phyloP scores from a whole-genome alignment of 2,329 filamentous ascomycete genomes.

The Epichloe sp. region DNA sequence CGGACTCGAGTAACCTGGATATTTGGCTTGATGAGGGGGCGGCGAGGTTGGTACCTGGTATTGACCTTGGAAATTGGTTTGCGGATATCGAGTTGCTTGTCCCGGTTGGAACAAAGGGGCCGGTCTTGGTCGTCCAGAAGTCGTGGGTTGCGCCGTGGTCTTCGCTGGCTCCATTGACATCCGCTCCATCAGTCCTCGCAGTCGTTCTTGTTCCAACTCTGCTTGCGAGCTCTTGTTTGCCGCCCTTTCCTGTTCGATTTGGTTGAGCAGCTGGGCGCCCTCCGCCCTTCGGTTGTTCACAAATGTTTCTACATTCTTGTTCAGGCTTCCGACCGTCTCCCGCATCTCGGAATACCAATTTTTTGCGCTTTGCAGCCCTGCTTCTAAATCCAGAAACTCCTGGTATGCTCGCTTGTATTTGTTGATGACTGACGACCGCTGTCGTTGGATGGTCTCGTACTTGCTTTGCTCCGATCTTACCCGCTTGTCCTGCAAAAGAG shows the following conservation, averaged over 20 bases:
- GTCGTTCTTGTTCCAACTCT: constrained; percentile 74
- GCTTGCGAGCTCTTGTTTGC: constrained; percentile 47
- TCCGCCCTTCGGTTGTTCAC: constrained; percentile 89
- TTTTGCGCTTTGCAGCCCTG: constrained; percentile 79
- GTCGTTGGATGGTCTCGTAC: constrained; percentile 77
- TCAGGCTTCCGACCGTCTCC: constrained; percentile 79
- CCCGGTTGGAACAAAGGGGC: constrained; percentile 38
- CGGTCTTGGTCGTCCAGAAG: constrained; percentile 17
- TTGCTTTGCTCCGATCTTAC: constrained; percentile 90
- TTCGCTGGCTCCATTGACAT: constrained; percentile 69
- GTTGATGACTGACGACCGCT: constrained; percentile 66
- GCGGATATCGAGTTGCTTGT: constrained; percentile 35
- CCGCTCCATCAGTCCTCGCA: constrained; percentile 85
- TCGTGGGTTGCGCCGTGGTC: constrained; percentile 18
- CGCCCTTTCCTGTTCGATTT: constrained; percentile 71
- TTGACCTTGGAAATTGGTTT: constrained; percentile 40
- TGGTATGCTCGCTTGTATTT: constrained; percentile 88
- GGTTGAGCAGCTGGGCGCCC: constrained; percentile 74
- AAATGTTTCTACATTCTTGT: constrained; percentile 94
- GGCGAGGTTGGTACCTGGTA: constrained; percentile 47
- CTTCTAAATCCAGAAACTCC: constrained; percentile 79
- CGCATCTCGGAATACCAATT: constrained; percentile 94
- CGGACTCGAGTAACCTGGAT: constrained; percentile 27
- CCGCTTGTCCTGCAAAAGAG: constrained; percentile 82
- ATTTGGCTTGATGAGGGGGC: constrained; percentile 34